Evolutionary conservation across 306 rosid species (phyloP), one percentile per base, ranked within the genome.

Genomic region (Ochetophila trinervis): DNA sequence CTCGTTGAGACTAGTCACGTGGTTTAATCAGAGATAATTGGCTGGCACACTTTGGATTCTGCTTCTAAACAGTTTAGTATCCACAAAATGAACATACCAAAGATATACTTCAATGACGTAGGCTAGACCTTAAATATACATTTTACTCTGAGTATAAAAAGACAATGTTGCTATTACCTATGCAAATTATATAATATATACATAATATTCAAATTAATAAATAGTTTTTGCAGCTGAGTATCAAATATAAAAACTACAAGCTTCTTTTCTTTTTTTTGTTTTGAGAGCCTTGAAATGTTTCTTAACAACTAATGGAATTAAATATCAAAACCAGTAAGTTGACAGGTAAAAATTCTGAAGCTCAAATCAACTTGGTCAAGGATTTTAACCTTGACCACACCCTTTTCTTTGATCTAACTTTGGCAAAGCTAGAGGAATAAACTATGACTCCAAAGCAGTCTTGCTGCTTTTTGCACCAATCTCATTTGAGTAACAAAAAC

Each of bases 41-140:
- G 86, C 44, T 78, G 86, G 76, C 80, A 75, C 63, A 65, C 96
- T 79, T 88, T 84, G 94, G 96, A 88, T 91, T 80, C 96, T 81
- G 62, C 34, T 50, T 32, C 21, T 62, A 55, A 69, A 57, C 66
- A 19, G 59, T 74, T 84, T 82, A 86, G 63, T 76, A 76, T 74
- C 72, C 74, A 53, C 68, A 77, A 51, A 60, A 15, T 50, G 48
- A 57, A 51, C 63, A 73, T 70, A 62, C 58, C 68, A 74, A n/a
- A 72, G 65, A 68, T 54, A 37, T 45, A 7, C 62, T 81, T 20
- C 71, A 62, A 76, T 76, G 84, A 59, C 77, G 23, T 42, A 37
- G 36, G 22, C 59, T 50, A 18, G 24, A 20, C 30, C 52, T 69
- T 44, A 36, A 71, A 66, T 50, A 58, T 76, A 16, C 62, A 62